Conservation (phyloP, 768 basidiomycete genomes). For the Tulasnella sp. region DNA sequence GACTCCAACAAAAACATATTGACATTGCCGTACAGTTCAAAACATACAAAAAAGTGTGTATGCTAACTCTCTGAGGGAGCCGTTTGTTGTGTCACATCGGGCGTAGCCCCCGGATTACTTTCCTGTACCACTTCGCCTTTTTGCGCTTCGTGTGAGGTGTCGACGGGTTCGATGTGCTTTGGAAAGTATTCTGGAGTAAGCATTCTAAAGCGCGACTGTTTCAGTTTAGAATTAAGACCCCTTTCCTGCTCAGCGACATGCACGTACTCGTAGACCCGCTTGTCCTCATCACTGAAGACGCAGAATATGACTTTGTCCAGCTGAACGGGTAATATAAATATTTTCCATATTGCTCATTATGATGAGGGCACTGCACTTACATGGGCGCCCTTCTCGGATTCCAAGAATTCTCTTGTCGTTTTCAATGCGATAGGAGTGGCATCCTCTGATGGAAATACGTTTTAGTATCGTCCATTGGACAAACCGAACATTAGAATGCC, state of each 20-base stretch:
- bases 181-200: slow-evolving; percentile 1
- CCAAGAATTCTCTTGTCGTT: slow-evolving; percentile 45
- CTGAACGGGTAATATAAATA: too few species aligned
- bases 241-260: too few species aligned
- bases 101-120: too few species aligned
- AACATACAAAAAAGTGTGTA: too few species aligned
- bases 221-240: background rate
- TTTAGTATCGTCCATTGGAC: background rate
- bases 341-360: too few species aligned
- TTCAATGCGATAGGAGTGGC: slow-evolving; percentile 63
- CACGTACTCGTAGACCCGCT: slow-evolving; percentile 55
- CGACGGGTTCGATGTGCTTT: background rate
- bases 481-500: background rate
- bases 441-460: slow-evolving; percentile 27
- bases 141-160: background rate
- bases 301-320: slow-evolving; percentile 68
- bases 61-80: too few species aligned
- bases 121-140: background rate
- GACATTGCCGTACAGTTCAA: too few species aligned
- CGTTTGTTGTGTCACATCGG: too few species aligned
- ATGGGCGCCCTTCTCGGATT: slow-evolving; percentile 40
- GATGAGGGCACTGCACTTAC: too few species aligned
- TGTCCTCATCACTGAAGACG: slow-evolving; percentile 58
- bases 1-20: too few species aligned
- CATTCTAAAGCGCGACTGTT: background rate